Percentiles rank a stretch among this genome's conserved stretches.
Evolutionary conservation across 2,329 filamentous ascomycete species (phyloP).

Genomic region (Hymenoscyphus salicellus): DNA sequence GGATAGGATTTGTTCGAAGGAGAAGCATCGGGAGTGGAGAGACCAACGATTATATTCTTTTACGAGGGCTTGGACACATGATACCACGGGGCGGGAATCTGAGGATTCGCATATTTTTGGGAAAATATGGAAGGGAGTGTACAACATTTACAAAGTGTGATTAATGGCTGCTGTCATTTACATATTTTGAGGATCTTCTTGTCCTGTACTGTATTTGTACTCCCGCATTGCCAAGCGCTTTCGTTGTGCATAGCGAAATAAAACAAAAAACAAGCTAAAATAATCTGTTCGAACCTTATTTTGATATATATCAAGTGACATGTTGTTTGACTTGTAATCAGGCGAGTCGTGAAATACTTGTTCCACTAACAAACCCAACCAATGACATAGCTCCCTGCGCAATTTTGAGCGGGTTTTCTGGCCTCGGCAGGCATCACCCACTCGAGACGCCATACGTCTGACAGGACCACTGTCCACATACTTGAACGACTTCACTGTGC

Average conservation of each 20-base stretch:
- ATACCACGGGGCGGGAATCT: neutral
- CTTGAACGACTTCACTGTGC: neutral
- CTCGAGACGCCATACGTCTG: neutral
- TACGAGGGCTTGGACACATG: neutral
- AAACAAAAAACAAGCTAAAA: too few relatives aligned
- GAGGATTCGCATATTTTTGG: neutral
- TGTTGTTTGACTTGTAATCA: too few relatives aligned
- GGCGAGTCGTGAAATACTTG: too few relatives aligned
- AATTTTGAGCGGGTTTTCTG: neutral
- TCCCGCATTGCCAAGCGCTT: too few relatives aligned
- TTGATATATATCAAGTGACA: too few relatives aligned
- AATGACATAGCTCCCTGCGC: neutral
- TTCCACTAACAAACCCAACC: too few relatives aligned
- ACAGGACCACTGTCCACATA: neutral
- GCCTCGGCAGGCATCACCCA: too few relatives aligned
- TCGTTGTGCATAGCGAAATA: too few relatives aligned
- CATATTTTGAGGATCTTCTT: neutral
- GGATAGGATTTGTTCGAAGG: neutral
- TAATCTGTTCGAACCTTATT: too few relatives aligned
- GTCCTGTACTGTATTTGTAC: neutral
- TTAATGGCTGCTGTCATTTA: constrained; percentile 1
- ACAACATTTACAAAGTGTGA: neutral
- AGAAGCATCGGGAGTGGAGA: neutral
- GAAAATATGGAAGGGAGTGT: neutral
- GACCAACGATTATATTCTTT: constrained; percentile 1